Base-by-base conservation (phyloP, 345 rosid species). In the Diplotaxis tenuifolia region DNA sequence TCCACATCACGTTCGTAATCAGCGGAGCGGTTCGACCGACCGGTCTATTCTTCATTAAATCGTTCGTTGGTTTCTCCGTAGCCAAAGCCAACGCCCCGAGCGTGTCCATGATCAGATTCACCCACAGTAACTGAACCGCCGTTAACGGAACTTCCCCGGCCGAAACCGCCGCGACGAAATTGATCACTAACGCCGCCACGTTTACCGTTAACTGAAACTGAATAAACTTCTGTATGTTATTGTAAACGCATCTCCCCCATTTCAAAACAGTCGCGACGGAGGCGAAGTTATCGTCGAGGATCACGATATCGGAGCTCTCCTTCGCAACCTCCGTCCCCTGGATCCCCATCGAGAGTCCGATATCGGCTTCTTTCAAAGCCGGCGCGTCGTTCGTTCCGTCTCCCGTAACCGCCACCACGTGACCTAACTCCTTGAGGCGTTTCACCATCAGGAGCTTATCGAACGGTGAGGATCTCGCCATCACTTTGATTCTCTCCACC, bases 301-400 rank as follows among this genome's bases (percentile, higher is more conserved):
- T 88, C 57, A 88, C 86, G 6, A 89, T 89, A 80, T 89, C 96
- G 0, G 96, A 89, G 80, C 93, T 86, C 74, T 88, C 89, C 47
- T 92, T 89, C 1, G 96, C 94, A 2, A 88, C 92, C 61, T 92
- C 92, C 0, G 91, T 92, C 0, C 94, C 97, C 60, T 84, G 87
- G 34, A 86, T 87, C 25, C 95, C 95, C 93, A 87, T 92, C 0
- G 96, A 88, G 0, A 92, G 83, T 25, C 96, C 91, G 0, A 90
- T 85, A 62, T 88, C 87, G 0, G 93, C 96, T 76, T 86, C 96
- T 74, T 85, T 90, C 6, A 92, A 72, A 0, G 96, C 92, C 0
- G 89, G 89, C 11, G 98, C 96, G 70, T 92, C 95, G 40, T 92
- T 88, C 0, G 89, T 87, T 1, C 91, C 96, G 29, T 92, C 96